These are phyloP conservation scores for Phytopythium delawarense DNA, from an alignment of 352 stramenopile species.

Conservation along the genomic window DNA sequence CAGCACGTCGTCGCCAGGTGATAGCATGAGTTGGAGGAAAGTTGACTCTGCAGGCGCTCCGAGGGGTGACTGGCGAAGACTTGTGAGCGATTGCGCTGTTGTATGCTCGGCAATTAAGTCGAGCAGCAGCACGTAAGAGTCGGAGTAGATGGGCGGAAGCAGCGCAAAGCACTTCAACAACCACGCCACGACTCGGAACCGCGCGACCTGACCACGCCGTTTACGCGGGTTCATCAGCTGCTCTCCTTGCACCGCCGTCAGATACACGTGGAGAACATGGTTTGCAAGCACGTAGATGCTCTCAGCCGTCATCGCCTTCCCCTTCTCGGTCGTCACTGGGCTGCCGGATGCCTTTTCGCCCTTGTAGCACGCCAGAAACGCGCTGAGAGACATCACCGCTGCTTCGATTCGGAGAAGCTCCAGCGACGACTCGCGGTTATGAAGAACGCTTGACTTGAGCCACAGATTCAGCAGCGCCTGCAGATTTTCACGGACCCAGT, in stretches of 20 bases:
- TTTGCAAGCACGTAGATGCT: slow-evolving; percentile 49
- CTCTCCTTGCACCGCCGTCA: slow-evolving; percentile 45
- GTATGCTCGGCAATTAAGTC: slow-evolving; percentile 79
- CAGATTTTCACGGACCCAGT: slow-evolving; percentile 52
- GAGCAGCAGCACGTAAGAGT: slow-evolving; percentile 77
- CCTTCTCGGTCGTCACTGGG: slow-evolving; percentile 18
- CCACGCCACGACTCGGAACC: slow-evolving; percentile 73
- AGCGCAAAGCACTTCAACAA: slow-evolving; percentile 73
- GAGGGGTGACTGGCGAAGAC: slow-evolving; percentile 48
- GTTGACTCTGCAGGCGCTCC: slow-evolving; percentile 50
- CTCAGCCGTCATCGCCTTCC: slow-evolving; percentile 14
- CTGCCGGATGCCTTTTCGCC: slow-evolving; percentile 20
- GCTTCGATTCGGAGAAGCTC: slow-evolving; percentile 83
- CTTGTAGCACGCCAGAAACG: slow-evolving; percentile 30
- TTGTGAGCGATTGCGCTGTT: slow-evolving; percentile 75
- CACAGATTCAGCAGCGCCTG: slow-evolving; percentile 66
- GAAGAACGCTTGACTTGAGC: slow-evolving; percentile 71
- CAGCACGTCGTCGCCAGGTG: slow-evolving; percentile 46
- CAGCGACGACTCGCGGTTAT: slow-evolving; percentile 76
- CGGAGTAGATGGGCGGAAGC: slow-evolving; percentile 71
- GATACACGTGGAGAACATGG: slow-evolving; percentile 69
- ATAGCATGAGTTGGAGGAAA: slow-evolving; percentile 57
- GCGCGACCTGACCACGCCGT: slow-evolving; percentile 71
- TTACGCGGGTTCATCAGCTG: slow-evolving; percentile 74
- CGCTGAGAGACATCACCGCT: slow-evolving; percentile 59